phyloP scores from a whole-genome alignment of 2,329 filamentous ascomycete species.

The Xylaria multiplex region DNA sequence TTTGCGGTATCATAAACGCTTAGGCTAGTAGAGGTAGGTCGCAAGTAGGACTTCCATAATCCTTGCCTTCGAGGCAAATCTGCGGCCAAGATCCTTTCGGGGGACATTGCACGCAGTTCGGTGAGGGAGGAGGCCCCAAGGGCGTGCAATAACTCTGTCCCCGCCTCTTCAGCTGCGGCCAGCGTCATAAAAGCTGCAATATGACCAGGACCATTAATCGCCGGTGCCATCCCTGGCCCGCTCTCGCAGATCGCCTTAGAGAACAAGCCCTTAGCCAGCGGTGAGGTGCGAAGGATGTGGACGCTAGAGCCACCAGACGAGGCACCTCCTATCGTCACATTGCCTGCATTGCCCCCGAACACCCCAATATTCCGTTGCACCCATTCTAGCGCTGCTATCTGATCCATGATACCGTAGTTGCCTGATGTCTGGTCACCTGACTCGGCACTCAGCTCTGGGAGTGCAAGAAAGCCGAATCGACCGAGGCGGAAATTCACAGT shows the following conservation, averaged over 20 bases:
- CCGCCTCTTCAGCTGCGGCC: conserved; percentile 29
- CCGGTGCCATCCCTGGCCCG: conserved; percentile 29
- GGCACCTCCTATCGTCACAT: conserved; percentile 29
- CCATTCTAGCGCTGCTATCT: conserved; percentile 32
- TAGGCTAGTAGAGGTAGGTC: conserved; percentile 24
- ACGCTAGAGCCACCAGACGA: conserved; percentile 31
- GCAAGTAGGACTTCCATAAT: conserved; percentile 30
- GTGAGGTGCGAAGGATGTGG: conserved; percentile 26
- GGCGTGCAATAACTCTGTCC: conserved; percentile 12
- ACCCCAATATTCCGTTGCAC: conserved; percentile 31
- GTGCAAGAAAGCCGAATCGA: conserved; percentile 31
- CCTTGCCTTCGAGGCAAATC: conserved; percentile 22
- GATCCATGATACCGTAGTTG: conserved; percentile 35
- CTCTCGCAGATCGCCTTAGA: conserved; percentile 32
- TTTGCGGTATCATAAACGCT: conserved; percentile 32
- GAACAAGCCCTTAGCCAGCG: conserved; percentile 28
- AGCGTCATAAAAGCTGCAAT: conserved; percentile 29
- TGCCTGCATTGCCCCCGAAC: conserved; percentile 26
- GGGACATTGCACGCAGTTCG: conserved; percentile 21
- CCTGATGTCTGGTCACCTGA: conserved; percentile 27
- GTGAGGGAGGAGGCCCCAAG: conserved; percentile 26
- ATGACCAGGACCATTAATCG: conserved; percentile 28
- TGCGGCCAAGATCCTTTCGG: conserved; percentile 27
- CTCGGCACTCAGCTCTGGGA: conserved; percentile 30
- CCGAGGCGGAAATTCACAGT: conserved; percentile 35